Evolutionary conservation across 2,329 filamentous ascomycete genomes (phyloP), one percentile per base, ranked within the genome.

Genomic region (Talaromyces atroroseus): DNA sequence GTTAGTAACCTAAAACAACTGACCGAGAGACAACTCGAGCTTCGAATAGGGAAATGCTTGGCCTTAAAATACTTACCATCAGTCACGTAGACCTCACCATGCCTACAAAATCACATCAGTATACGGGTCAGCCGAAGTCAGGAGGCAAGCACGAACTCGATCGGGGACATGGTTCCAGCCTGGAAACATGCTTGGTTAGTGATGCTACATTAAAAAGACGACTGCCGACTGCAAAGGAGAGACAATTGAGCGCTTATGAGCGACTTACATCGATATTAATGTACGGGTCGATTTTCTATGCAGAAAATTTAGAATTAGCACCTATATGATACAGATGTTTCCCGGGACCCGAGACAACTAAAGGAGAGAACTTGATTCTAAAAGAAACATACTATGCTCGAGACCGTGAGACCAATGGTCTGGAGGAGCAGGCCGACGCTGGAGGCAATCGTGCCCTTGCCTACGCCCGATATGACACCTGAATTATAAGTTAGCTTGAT

Each of bases 11-110:
- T 36, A 36, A 36, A 36, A 36, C 32, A 36, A 36, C 16, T 34
- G 6, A 36, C 12, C 14, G 2, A 12, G 32, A 36, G 3, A 36
- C 32, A 36, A 14, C 32, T 36, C 32, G 32, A 36, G 12, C 3
- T 36, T 36, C 2, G 32, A 36, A 36, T 36, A 36, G 32, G 32
- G 32, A 36, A 10, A 36, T 14, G 29, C 5, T 36, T 23, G 23
- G 20, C 12, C 12, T 2, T 20, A 38, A 8, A 45, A 21, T 24
- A 47, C 51, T 36, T 45, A 53, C 51, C 51, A 53, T 53, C 51
- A 36, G 51, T 53, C 20, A 96, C 92, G 69, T 92, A 96, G 63
- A 88, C 87, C 76, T 96, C 92, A 62, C 92, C 92, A 69, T 95
- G 90, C 72, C 85, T 88, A 42, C 14, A 38, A n/a, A 20, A 16